phyloP scores from a whole-genome alignment of 1,284 basidiomycete genomes.

The Cystobasidium pallidum region DNA sequence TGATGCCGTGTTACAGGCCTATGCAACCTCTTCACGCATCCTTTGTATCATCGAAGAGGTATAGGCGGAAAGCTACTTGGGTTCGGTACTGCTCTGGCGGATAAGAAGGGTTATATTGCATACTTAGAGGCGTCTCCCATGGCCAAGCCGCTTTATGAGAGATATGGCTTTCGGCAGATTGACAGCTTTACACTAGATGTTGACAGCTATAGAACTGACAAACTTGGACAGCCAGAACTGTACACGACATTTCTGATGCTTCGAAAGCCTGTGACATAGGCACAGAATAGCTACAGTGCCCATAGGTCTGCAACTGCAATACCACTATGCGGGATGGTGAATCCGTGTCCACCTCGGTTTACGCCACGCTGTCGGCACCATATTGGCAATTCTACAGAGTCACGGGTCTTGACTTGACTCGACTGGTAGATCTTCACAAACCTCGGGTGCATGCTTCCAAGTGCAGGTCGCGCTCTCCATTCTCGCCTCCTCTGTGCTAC shows the following conservation, averaged over 20 bases:
- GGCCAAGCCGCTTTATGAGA: conserved; percentile 30
- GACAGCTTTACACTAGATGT: conserved; percentile 18
- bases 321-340: not conserved
- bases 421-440: not conserved
- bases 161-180: conserved; percentile 23
- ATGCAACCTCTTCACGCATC: conserved; percentile 33
- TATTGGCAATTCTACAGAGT: not conserved
- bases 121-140: conserved; percentile 35
- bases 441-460: not conserved
- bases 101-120: conserved; percentile 4
- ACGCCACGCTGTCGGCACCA: not conserved
- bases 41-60: conserved; percentile 24
- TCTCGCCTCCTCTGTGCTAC: not conserved
- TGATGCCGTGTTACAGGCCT: conserved; percentile 8
- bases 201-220: conserved; percentile 4
- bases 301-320: not conserved
- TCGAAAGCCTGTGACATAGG: not conserved
- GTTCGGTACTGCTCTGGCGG: conserved; percentile 22
- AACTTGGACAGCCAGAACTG: not conserved
- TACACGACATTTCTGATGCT: conserved; percentile 18
- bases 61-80: conserved; percentile 10
- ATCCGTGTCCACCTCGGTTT: not conserved
- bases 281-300: not conserved
- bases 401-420: not conserved
- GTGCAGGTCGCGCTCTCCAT: conserved; percentile 7